Evolutionary conservation across 2,329 filamentous ascomycete species (phyloP).

Genomic region (Pseudocercospora pini-densiflorae): DNA sequence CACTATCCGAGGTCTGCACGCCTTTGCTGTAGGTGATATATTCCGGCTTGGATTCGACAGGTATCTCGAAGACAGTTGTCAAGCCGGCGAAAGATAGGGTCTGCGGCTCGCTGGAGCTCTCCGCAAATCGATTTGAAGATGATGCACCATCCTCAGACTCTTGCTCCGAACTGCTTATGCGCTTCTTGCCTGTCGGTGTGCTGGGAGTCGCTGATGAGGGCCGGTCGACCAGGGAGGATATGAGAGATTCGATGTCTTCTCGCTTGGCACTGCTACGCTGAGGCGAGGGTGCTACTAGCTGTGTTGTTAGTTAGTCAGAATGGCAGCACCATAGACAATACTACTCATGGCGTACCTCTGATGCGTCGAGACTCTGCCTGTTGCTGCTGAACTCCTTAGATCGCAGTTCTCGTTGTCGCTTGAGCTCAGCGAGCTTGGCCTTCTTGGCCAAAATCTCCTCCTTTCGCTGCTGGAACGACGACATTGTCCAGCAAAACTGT

Average conservation of each 20-base stretch:
- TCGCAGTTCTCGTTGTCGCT: conserved; percentile 84
- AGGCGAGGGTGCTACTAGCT: conserved; percentile 73
- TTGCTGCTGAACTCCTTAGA: conserved; percentile 74
- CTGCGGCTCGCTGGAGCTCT: conserved; percentile 60
- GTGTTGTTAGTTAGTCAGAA: conserved; percentile 36
- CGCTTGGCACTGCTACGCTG: conserved; percentile 62
- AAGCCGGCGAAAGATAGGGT: conserved; percentile 74
- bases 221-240: conserved; percentile 79
- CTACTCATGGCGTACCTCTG: conserved; percentile 62
- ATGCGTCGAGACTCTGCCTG: conserved; percentile 69
- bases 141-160: conserved; percentile 30
- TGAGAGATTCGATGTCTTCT: conserved; percentile 81
- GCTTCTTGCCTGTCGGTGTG: conserved; percentile 36
- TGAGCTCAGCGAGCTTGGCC: conserved; percentile 95
- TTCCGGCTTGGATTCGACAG: conserved; percentile 68
- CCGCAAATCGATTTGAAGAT: conserved; percentile 37
- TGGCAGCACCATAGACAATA: not conserved
- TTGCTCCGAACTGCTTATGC: conserved; percentile 32
- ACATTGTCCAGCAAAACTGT: conserved; percentile 28
- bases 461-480: conserved; percentile 69
- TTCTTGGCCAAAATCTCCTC: conserved; percentile 97
- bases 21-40: conserved; percentile 96
- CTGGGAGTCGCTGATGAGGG: conserved; percentile 41
- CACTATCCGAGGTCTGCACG: conserved; percentile 85
- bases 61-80: conserved; percentile 79